phyloP scores from a whole-genome alignment of 306 rosid genomes.

The Urtica urens region DNA sequence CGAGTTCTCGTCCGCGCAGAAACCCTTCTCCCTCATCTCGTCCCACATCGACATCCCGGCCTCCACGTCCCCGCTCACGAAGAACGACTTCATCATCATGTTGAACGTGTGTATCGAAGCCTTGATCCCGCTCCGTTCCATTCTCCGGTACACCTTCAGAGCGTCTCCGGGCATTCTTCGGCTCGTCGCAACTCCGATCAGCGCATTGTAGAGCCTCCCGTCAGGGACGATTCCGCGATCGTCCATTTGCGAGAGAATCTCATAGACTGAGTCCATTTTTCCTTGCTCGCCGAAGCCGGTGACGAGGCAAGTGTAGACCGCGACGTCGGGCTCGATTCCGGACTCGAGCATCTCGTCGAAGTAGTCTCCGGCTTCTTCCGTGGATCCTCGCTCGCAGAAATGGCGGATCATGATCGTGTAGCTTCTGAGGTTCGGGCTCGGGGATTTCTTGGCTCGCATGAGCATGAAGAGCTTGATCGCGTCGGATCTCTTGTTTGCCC shows the following conservation, averaged over 20 bases:
- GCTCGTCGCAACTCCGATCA: conserved; percentile 67
- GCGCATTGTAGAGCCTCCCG: conserved; percentile 57
- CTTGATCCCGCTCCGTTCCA: conserved; percentile 49
- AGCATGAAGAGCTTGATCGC: conserved; percentile 76
- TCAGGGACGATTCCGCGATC: conserved; percentile 55
- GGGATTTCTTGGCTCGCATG: conserved; percentile 88
- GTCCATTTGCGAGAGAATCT: conserved; percentile 54
- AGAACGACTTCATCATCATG: conserved; percentile 88
- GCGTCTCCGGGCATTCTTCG: conserved; percentile 77
- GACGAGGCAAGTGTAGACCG: conserved; percentile 63
- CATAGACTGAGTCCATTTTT: conserved; percentile 54
- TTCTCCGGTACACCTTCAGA: conserved; percentile 52
- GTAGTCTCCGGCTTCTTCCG: conserved; percentile 54
- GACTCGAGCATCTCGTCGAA: conserved; percentile 47
- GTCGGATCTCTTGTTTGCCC: conserved; percentile 64
- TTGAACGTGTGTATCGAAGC: conserved; percentile 74
- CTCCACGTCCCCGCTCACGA: conserved; percentile 48
- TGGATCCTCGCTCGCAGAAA: conserved; percentile 56
- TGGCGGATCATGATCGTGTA: conserved; percentile 57
- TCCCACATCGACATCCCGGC: conserved; percentile 57
- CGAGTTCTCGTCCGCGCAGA: conserved; percentile 77
- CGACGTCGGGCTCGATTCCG: conserved; percentile 55
- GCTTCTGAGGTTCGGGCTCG: conserved; percentile 49
- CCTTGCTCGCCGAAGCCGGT: conserved; percentile 74
- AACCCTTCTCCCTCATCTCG: conserved; percentile 62